Conservation (phyloP, 23 red algal species). For the Cyanidium caldarium region DNA sequence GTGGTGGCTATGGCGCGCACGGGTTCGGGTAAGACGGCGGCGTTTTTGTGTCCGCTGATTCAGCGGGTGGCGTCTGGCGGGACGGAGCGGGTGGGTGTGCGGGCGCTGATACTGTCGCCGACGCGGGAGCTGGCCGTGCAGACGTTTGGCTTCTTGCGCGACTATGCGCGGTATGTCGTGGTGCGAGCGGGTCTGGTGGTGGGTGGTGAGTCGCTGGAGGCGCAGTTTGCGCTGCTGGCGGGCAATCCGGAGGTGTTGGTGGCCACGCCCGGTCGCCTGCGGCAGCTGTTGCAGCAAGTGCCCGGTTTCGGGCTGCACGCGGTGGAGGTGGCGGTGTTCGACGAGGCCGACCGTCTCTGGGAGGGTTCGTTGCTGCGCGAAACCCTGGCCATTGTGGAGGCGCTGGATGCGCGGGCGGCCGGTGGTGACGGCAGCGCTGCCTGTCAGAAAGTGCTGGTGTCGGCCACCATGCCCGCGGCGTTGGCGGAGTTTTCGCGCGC, state of each 20-base stretch:
- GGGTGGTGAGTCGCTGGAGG: slow-evolving; percentile 75
- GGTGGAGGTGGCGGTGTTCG: slow-evolving; percentile 48
- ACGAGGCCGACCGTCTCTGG: slow-evolving; percentile 93
- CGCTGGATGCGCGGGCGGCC: slow-evolving; percentile 10
- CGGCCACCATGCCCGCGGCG: slow-evolving; percentile 75
- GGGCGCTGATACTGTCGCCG: slow-evolving; percentile 56
- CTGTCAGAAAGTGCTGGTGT: slow-evolving; percentile 83
- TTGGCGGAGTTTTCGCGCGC: slow-evolving; percentile 77
- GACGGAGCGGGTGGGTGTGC: slow-evolving; percentile 25
- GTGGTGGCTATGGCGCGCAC: slow-evolving; percentile 96
- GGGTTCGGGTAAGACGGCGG: slow-evolving; percentile 94
- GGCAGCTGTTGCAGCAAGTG: slow-evolving; percentile 80
- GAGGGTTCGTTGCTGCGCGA: slow-evolving; percentile 67
- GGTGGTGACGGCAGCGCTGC: slow-evolving; percentile 2
- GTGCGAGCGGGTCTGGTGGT: slow-evolving; percentile 55
- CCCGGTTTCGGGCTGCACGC: slow-evolving; percentile 28
- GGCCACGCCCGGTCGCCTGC: slow-evolving; percentile 75
- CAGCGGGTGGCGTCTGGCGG: slow-evolving; percentile 23
- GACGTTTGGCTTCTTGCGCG: slow-evolving; percentile 51
- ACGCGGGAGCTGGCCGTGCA: slow-evolving; percentile 92
- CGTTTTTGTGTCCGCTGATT: slow-evolving; percentile 70
- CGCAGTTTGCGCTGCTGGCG: slow-evolving; percentile 73
- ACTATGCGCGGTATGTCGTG: slow-evolving; percentile 33
- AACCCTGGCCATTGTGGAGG: slow-evolving; percentile 29
- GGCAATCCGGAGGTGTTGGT: slow-evolving; percentile 58